Conservation (phyloP, 2,329 filamentous ascomycete species). For the Cladophialophora chaetospira region DNA sequence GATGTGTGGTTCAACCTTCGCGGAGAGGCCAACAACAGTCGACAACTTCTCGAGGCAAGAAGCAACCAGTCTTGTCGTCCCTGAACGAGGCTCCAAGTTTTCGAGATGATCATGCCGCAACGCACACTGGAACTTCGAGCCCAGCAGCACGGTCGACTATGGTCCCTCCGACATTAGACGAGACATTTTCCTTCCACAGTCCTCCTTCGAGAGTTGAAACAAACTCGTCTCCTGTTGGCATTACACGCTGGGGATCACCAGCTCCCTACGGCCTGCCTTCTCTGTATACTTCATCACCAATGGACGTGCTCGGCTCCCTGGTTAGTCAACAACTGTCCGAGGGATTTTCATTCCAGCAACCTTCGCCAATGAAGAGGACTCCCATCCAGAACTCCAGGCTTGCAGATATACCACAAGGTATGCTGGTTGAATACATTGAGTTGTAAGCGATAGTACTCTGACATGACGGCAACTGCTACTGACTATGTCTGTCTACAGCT, state of each 20-base stretch:
- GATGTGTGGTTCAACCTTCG: slow-evolving; percentile 7
- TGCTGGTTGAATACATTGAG: slow-evolving; percentile 12
- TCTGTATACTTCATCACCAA: slow-evolving; percentile 7
- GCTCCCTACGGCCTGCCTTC: slow-evolving; percentile 5
- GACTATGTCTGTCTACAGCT: neutral
- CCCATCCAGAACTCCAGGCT: neutral
- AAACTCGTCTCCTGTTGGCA: slow-evolving; percentile 7
- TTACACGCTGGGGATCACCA: neutral
- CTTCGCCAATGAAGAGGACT: neutral
- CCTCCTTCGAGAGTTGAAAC: neutral
- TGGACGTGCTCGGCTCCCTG: slow-evolving; percentile 8
- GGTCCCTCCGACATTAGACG: neutral
- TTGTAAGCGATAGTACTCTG: slow-evolving; percentile 4
- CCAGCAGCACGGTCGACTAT: neutral
- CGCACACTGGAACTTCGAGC: neutral
- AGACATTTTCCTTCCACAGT: neutral
- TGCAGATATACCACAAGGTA: slow-evolving; percentile 1
- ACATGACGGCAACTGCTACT: neutral
- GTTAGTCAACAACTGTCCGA: neutral
- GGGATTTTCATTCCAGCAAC: neutral
- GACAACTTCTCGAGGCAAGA: neutral
- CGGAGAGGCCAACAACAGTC: slow-evolving; percentile 11
- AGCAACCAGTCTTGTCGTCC: neutral
- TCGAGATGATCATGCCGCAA: neutral
- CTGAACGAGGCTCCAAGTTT: neutral